Percentiles rank a stretch among this genome's conserved stretches.
phyloP scores from a whole-genome alignment of 2,329 filamentous ascomycete species.

The Sphaceloma murrayae region DNA sequence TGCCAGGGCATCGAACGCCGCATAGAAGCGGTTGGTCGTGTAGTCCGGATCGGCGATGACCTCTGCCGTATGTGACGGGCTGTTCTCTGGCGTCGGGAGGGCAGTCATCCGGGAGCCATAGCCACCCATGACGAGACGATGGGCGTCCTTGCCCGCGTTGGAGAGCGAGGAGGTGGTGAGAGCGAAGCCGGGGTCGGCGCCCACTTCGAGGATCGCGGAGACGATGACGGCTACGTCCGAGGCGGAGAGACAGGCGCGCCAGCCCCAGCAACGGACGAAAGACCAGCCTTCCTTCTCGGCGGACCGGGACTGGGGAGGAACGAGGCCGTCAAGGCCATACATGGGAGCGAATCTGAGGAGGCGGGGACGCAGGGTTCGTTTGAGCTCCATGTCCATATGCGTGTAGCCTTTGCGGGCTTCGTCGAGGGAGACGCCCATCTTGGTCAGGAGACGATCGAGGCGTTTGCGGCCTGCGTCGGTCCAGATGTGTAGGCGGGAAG shows the following conservation, averaged over 20 bases:
- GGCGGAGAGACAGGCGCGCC: constrained; percentile 86
- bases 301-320: constrained; percentile 50
- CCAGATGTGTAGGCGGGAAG: constrained; percentile 88
- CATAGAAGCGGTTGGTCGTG: constrained; percentile 46
- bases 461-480: constrained; percentile 79
- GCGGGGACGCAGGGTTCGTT: constrained; percentile 73
- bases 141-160: constrained; percentile 16
- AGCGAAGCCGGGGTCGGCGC: constrained; percentile 30
- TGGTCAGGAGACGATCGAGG: constrained; percentile 86
- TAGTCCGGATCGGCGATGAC: constrained; percentile 34
- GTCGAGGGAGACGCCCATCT: constrained; percentile 91
- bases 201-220: constrained; percentile 85
- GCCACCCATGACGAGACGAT: constrained; percentile 15
- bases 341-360: constrained; percentile 84
- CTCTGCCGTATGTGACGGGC: constrained; percentile 18
- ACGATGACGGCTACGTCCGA: constrained; percentile 91
- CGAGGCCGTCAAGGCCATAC: constrained; percentile 88
- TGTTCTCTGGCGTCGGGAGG: constrained; percentile 28
- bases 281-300: constrained; percentile 87
- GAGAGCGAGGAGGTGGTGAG: constrained; percentile 15
- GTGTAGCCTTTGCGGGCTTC: constrained; percentile 95
- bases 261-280: constrained; percentile 95
- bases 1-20: constrained; percentile 49
- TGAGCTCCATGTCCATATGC: constrained; percentile 97
- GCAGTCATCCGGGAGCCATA: constrained; percentile 25